phyloP scores from a whole-genome alignment of 1,139 yeast genomes.

The Torulaspora globosa region DNA sequence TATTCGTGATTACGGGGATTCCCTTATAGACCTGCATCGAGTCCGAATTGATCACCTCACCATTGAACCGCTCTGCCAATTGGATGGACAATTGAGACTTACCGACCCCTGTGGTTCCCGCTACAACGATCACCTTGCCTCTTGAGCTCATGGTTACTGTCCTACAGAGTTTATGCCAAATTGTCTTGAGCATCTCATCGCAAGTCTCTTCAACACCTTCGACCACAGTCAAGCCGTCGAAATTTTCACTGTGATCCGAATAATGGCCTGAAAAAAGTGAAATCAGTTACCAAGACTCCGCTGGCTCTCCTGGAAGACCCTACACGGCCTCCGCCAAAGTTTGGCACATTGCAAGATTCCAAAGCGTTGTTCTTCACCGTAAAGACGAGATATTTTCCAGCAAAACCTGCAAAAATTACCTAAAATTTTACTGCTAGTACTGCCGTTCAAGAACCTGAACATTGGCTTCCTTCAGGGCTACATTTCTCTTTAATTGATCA shows the following conservation, averaged over 20 bases:
- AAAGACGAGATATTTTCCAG: no score
- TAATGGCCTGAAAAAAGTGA: background rate
- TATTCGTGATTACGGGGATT: constrained; percentile 77
- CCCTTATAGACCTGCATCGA: constrained; percentile 90
- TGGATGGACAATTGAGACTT: constrained; percentile 80
- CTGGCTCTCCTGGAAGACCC: no score
- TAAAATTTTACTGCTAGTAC: background rate
- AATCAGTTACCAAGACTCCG: background rate
- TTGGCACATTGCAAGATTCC: no score
- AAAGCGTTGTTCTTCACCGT: no score
- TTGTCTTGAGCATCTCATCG: constrained; percentile 8
- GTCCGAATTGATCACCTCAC: constrained; percentile 93
- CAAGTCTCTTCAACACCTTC: background rate
- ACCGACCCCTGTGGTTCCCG: constrained; percentile 98
- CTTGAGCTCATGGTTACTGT: constrained; percentile 3
- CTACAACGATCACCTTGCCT: constrained; percentile 56
- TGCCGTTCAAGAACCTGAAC: no score
- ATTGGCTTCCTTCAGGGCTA: background rate
- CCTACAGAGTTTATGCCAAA: constrained; percentile 3
- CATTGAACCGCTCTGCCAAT: constrained; percentile 69
- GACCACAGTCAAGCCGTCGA: background rate
- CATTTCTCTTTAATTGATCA: constrained; percentile 2
- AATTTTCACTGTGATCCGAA: background rate
- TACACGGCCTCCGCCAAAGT: no score
- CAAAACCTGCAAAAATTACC: background rate